phyloP scores from a whole-genome alignment of 148 eudicot genomes.

The Spergularia bocconei region DNA sequence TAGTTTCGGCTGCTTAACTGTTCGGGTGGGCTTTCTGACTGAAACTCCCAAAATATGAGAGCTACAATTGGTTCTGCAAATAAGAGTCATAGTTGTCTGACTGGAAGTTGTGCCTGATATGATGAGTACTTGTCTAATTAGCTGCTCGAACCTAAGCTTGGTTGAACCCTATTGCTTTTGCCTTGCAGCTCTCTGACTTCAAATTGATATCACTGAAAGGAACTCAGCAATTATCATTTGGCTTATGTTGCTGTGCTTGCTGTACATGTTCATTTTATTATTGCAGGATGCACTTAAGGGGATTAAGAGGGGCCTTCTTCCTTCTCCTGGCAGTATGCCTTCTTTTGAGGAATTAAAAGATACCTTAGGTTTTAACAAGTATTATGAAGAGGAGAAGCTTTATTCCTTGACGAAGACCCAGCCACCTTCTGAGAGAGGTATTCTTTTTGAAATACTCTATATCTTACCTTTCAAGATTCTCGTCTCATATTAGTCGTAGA shows the following conservation, averaged over 20 bases:
- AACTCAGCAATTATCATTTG: neutral
- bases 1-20: neutral
- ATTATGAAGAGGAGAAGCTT: constrained; percentile 85
- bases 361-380: constrained; percentile 74
- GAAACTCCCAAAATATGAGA: neutral
- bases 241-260: neutral
- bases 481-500: neutral
- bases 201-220: neutral
- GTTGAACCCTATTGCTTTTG: neutral
- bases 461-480: neutral
- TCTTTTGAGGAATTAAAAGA: constrained; percentile 90
- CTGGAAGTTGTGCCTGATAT: neutral
- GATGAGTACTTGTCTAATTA: neutral
- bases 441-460: constrained; percentile 27
- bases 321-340: constrained; percentile 90
- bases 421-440: constrained; percentile 47
- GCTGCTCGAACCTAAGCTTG: neutral
- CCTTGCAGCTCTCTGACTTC: neutral
- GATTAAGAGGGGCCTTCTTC: constrained; percentile 74
- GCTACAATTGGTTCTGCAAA: constrained; percentile 2
- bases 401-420: constrained; percentile 44
- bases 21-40: neutral
- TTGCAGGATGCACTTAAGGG: constrained; percentile 85
- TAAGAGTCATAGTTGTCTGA: neutral
- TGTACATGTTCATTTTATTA: constrained; percentile 15